Base-by-base conservation (phyloP, 495 filamentous ascomycete genomes). In the Aspergillus ellipticus region DNA sequence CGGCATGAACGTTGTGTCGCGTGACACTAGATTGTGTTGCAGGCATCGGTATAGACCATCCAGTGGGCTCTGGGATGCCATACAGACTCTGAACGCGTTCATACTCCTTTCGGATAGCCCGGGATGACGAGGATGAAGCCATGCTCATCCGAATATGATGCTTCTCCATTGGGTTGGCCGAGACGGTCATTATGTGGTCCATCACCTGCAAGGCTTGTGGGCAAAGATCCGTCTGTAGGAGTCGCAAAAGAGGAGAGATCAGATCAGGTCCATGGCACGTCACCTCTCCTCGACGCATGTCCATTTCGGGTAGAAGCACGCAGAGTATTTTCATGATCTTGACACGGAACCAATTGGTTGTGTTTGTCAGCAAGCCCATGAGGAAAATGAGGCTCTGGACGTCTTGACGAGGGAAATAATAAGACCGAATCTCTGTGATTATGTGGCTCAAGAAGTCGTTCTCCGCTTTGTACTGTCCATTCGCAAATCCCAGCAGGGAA, bases 71-170 rank as follows among this genome's bases (percentile, higher is more conserved):
- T 2, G 94, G 94, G 55, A 99, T 97, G 46, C 94, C 94, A 66
- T 97, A 99, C 19, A 99, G 75, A 65, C 90, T 96, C 64, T 96
- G 86, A 5, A 90, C 95, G 28, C 88, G 86, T 62, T 96, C 94
- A 64, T 96, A 97, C 67, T 96, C 90, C 64, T 97, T 97, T 39
- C 89, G 85, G 46, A 92, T 86, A 0, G 87, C 85, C 58, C 89
- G 87, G 1, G 90, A 92, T 17, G 88, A 88, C 20, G 83, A 84
- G 35, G 86, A 81, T 7, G 74, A 77, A 6, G 89, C 90, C 88
- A 97, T 96, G 71, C 90, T 96, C 94, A 97, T 99, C 20, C 94
- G 84, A 42, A 99, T 75, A 61, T 97, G 91, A 61, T 96, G 90
- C 55, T 87, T 87, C 71, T 96, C 93, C 83, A 96, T 90, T 2